Evolutionary conservation across 371 early-diverging fungal species (phyloP), one percentile per base, ranked within the genome.

Genomic region (Mortierella sp.): DNA sequence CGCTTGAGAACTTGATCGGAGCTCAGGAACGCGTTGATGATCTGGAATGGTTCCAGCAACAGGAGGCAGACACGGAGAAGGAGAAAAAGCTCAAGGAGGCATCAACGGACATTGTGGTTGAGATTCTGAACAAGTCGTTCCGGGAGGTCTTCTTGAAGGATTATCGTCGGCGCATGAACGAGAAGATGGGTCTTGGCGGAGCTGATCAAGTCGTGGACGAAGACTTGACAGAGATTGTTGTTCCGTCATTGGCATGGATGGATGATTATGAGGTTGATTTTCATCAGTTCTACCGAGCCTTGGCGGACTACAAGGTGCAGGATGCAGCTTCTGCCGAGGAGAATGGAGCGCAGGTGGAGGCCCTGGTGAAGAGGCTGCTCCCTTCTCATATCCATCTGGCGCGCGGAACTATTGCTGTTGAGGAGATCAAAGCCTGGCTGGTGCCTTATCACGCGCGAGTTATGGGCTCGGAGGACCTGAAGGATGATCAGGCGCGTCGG

Each of bases 1-100:
- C 96, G 0, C 83, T 98, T 16, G 89, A 93, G 50, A 92, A 91
- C 72, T 77, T 97, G 26, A 93, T 96, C 24, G 95, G 92, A 50
- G 91, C 91, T 11, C 89, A 89, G n/a, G 89, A 89, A 47, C 76
- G 86, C 0, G 91, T 90, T 0, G 90, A 91, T 68, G 81, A 88
- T 52, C 14, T 77, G 68, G 78, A 77, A 34, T 85, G 83, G 87
- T 10, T 79, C 42, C 79, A 44, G 31, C 48, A 79, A 24, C 86
- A 86, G 14, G 80, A 85, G 52, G 21, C 77, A 0, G 78, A 82
- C 34, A 77, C 86, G 0, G 72, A 73, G 47, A 79, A 79, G 75
- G 88, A 83, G 65, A 52, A 75, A n/a, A 57, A 60, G 9, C 73
- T 90, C 1, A 91, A 93, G 63, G 90, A 90, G 1, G 52, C 54